Evolutionary conservation across 305 asterid genomes (phyloP).

Genomic region (Fraxinus baroniana): DNA sequence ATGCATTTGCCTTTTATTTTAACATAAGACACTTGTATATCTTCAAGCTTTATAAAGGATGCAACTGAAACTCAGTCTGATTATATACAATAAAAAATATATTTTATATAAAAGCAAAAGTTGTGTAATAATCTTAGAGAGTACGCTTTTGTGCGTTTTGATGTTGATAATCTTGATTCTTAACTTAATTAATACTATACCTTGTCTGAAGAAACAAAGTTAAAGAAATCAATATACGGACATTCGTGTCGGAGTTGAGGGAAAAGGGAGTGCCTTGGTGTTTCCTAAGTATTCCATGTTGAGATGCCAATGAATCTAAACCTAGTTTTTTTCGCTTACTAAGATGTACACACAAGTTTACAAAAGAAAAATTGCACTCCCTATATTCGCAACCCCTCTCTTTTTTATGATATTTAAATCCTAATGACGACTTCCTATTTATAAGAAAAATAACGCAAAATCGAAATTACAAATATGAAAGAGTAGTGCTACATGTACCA

Average conservation of each 20-base stretch:
- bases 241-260: slow-evolving; percentile 49
- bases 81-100: slow-evolving; percentile 29
- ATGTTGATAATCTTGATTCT: slow-evolving; percentile 43
- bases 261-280: slow-evolving; percentile 25
- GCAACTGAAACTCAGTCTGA: slow-evolving; percentile 34
- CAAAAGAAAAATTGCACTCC: not conserved
- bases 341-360: not conserved
- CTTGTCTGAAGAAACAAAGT: slow-evolving; percentile 45
- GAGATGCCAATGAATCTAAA: slow-evolving; percentile 22
- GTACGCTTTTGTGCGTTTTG: slow-evolving; percentile 30
- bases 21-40: slow-evolving; percentile 47
- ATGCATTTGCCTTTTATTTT: slow-evolving; percentile 10
- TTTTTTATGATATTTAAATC: not conserved
- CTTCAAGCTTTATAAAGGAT: slow-evolving; percentile 29
- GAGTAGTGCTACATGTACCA: no score
- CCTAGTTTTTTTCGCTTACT: not conserved
- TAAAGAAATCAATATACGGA: slow-evolving; percentile 42
- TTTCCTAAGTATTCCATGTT: slow-evolving; percentile 34
- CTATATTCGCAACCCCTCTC: not conserved
- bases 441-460: not conserved
- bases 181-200: slow-evolving; percentile 65
- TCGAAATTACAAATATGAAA: not conserved
- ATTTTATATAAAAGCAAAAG: slow-evolving; percentile 30
- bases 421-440: not conserved
- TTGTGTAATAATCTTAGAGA: slow-evolving; percentile 34